Evolutionary conservation across 805 yeast genomes (phyloP).

Genomic region (Candida montana): DNA sequence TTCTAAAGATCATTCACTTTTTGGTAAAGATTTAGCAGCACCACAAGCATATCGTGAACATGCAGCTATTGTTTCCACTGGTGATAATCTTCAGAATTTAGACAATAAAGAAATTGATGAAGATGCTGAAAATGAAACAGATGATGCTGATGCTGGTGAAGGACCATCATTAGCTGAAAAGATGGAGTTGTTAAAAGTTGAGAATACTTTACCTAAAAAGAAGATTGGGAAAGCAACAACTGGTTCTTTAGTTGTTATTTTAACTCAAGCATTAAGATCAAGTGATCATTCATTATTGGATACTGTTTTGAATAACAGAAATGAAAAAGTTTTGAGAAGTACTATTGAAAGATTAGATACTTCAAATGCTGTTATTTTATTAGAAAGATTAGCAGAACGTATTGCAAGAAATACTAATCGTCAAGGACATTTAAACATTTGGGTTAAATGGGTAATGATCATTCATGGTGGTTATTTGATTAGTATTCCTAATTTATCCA

Average conservation of each 20-base stretch:
- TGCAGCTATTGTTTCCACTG: slow-evolving; percentile 55
- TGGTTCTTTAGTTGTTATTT: slow-evolving; percentile 77
- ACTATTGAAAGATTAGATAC: slow-evolving; percentile 55
- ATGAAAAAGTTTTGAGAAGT: slow-evolving; percentile 45
- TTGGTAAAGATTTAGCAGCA: slow-evolving; percentile 43
- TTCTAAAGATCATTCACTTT: slow-evolving; percentile 36
- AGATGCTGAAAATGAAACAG: slow-evolving; percentile 21
- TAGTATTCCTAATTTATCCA: slow-evolving; percentile 42
- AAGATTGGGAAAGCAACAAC: slow-evolving; percentile 50
- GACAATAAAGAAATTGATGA: slow-evolving; percentile 41
- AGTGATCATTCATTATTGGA: slow-evolving; percentile 85
- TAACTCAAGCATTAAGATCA: slow-evolving; percentile 82
- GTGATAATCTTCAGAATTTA: slow-evolving; percentile 56
- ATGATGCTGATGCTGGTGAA: slow-evolving; percentile 36
- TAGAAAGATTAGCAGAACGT: slow-evolving; percentile 55
- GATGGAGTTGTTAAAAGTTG: slow-evolving; percentile 32
- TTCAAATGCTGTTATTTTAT: slow-evolving; percentile 45
- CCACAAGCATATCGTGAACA: slow-evolving; percentile 56
- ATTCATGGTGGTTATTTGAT: slow-evolving; percentile 70
- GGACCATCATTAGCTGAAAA: slow-evolving; percentile 53
- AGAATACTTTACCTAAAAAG: slow-evolving; percentile 23
- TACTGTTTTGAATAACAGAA: slow-evolving; percentile 58
- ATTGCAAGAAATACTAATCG: slow-evolving; percentile 55
- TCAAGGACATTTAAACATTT: slow-evolving; percentile 47
- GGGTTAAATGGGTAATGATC: slow-evolving; percentile 87